Conservation (phyloP, 108 stramenopile species). For the Schizochytrium sp. region DNA sequence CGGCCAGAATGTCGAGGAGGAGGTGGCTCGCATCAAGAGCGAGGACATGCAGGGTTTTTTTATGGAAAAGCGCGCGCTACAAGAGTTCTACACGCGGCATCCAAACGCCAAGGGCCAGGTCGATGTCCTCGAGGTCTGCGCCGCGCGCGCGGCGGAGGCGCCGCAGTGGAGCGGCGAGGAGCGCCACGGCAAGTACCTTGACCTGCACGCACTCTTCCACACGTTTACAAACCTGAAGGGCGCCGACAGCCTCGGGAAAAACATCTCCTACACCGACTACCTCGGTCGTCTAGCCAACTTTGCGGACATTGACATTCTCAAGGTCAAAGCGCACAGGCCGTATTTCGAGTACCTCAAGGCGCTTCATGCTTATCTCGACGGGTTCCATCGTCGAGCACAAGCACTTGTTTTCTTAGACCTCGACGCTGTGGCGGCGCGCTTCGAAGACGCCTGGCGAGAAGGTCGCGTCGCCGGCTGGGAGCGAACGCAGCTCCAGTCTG, state of each 20-base stretch:
- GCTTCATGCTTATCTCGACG: conserved; percentile 8
- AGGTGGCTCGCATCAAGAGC: not conserved
- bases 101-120: not conserved
- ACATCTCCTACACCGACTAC: conserved; percentile 23
- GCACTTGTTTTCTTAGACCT: conserved; percentile 23
- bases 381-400: conserved; percentile 17
- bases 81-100: not conserved
- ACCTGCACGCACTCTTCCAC: not conserved
- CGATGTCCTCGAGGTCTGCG: not conserved
- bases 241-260: too few species aligned
- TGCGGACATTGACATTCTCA: not conserved
- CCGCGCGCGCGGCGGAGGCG: not conserved
- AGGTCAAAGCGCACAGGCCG: not conserved
- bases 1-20: not conserved
- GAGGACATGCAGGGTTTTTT: not conserved
- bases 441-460: not conserved
- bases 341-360: conserved; percentile 19
- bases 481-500: not conserved
- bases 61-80: not conserved
- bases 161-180: conserved; percentile 31
- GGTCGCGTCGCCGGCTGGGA: not conserved
- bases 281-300: conserved; percentile 17
- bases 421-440: not conserved
- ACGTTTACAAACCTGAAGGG: not conserved
- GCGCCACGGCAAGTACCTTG: conserved; percentile 34